These are phyloP conservation scores for Chernovozyma aurita DNA, from an alignment of 1,139 yeast genomes.

Conservation along the genomic window DNA sequence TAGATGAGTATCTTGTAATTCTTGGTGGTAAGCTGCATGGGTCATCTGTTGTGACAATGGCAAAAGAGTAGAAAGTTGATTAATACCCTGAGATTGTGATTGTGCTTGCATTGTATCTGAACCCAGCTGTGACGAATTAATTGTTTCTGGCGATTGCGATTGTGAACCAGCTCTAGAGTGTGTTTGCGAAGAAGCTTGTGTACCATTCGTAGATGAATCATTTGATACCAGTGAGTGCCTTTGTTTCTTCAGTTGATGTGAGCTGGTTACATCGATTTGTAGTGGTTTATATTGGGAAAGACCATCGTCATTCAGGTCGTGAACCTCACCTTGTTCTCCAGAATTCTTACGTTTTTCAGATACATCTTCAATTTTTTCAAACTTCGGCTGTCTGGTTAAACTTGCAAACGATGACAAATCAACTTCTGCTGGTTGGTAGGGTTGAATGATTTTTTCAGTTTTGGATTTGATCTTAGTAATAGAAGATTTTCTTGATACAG, in stretches of 20 bases:
- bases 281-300: background rate
- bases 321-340: too few species aligned
- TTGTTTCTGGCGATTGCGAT: too few species aligned
- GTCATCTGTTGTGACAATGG: conserved; percentile 1
- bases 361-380: conserved; percentile 2
- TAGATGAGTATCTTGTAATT: conserved; percentile 5
- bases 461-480: conserved; percentile 9
- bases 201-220: too few species aligned
- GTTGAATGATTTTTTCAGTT: conserved; percentile 14
- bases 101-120: background rate
- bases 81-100: background rate
- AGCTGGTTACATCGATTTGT: background rate
- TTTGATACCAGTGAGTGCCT: background rate
- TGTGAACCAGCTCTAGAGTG: too few species aligned
- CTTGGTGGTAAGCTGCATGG: conserved; percentile 5
- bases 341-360: background rate
- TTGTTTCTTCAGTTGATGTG: background rate
- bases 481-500: conserved; percentile 12
- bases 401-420: conserved; percentile 48
- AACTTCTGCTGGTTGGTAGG: conserved; percentile 53
- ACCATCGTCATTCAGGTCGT: too few species aligned
- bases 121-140: background rate
- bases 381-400: conserved; percentile 42
- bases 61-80: background rate
- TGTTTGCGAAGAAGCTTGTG: too few species aligned